Conservation (phyloP, 257 asterid species). For the Parsonsia alboflavescens region DNA sequence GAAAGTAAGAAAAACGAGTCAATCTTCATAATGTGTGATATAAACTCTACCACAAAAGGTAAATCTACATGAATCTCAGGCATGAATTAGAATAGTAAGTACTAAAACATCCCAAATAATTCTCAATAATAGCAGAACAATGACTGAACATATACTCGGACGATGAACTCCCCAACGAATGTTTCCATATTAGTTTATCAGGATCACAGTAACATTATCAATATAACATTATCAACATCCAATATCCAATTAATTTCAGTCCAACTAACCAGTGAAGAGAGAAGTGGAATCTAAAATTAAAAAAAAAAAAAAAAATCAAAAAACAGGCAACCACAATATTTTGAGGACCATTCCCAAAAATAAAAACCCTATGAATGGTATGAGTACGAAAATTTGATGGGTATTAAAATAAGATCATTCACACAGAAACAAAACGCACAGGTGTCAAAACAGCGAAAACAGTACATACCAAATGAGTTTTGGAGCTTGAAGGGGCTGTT, state of each 20-base stretch:
- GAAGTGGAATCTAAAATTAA: background rate
- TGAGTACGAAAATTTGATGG: background rate
- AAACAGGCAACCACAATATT: background rate
- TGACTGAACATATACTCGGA: background rate
- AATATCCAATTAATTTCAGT: background rate
- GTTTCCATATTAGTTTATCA: background rate
- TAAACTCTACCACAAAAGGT: background rate
- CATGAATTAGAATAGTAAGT: background rate
- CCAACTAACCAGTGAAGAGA: background rate
- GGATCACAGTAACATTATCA: background rate
- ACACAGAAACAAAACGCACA: background rate
- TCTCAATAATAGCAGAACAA: background rate
- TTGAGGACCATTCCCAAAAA: too few species aligned
- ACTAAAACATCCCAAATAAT: background rate
- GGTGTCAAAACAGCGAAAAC: background rate
- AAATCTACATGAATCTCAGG: conserved; percentile 1
- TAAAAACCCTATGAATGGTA: background rate
- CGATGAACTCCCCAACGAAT: background rate
- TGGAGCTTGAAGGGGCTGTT: conserved; percentile 56
- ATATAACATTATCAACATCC: background rate
- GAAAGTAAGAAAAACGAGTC: background rate
- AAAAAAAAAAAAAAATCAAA: too few species aligned
- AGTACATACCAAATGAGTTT: conserved; percentile 52
- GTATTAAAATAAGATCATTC: background rate
- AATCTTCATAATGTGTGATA: background rate